phyloP scores from a whole-genome alignment of 768 basidiomycete genomes.

The Pleurotus ostreatus region DNA sequence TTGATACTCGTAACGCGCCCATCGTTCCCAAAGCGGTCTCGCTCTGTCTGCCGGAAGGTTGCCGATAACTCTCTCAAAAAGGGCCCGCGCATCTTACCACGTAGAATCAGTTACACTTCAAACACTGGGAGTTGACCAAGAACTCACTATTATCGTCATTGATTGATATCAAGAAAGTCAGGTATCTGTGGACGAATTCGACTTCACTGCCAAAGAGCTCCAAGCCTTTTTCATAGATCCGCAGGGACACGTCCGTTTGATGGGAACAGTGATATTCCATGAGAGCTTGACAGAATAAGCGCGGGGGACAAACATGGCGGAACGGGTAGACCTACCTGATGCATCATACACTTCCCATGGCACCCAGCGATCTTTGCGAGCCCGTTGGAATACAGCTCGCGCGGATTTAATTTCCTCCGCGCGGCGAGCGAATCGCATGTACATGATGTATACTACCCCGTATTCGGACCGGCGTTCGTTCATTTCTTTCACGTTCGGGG shows the following conservation, averaged over 20 bases:
- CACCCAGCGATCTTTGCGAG: constrained; percentile 69
- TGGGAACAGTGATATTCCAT: constrained; percentile 95
- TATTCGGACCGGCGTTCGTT: constrained; percentile 63
- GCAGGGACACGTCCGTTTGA: constrained; percentile 68
- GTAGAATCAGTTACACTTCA: background rate
- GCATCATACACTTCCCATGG: constrained; percentile 95
- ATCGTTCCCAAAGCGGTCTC: constrained; percentile 89
- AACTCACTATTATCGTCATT: constrained; percentile 92
- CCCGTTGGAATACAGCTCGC: constrained; percentile 74
- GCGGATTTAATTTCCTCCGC: constrained; percentile 84
- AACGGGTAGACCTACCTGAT: constrained; percentile 52
- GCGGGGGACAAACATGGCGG: constrained; percentile 1
- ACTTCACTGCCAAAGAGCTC: constrained; percentile 79
- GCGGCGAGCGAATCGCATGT: constrained; percentile 88
- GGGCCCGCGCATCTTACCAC: constrained; percentile 80
- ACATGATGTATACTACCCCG: constrained; percentile 80
- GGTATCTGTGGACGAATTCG: constrained; percentile 84
- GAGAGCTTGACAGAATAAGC: constrained; percentile 50
- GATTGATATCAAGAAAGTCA: constrained; percentile 89
- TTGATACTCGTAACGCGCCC: constrained; percentile 93
- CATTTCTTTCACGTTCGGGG: constrained; percentile 49
- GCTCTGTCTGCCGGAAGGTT: constrained; percentile 77
- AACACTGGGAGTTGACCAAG: constrained; percentile 1
- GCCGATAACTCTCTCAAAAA: constrained; percentile 86
- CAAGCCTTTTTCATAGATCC: constrained; percentile 93